A percentile compares a stretch with the other conserved stretches of the same genome.
phyloP scores from a whole-genome alignment of 1,139 yeast species.

The Blastobotrys buckinghamii region DNA sequence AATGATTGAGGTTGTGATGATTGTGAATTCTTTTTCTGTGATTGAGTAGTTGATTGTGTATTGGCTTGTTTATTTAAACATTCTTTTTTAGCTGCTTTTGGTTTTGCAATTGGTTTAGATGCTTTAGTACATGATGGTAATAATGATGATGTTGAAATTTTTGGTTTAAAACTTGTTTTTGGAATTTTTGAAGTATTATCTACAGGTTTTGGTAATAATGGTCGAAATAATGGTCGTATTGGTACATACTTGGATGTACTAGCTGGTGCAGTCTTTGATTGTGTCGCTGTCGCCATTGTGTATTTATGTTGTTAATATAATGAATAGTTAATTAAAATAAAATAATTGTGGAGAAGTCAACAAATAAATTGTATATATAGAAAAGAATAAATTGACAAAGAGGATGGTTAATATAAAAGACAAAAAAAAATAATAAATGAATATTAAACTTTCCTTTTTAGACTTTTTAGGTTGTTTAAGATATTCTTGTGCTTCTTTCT shows the following conservation, averaged over 20 bases:
- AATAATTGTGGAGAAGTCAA: background rate
- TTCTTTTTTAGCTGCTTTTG: background rate
- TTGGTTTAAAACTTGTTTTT: background rate
- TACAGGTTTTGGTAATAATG: slow-evolving; percentile 33
- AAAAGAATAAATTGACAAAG: too few species aligned
- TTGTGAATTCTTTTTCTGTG: background rate
- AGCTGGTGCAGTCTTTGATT: background rate
- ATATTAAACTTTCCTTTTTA: background rate
- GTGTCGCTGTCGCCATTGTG: slow-evolving; percentile 1
- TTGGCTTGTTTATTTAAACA: background rate
- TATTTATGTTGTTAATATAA: background rate
- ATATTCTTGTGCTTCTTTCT: too few species aligned
- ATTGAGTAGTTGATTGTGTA: background rate
- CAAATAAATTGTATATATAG: background rate
- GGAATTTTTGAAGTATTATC: background rate
- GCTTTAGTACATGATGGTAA: background rate
- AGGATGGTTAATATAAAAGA: background rate
- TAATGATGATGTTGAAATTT: background rate
- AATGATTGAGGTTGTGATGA: background rate
- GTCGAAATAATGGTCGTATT: slow-evolving; percentile 34
- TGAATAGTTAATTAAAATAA: background rate
- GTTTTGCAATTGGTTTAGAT: background rate
- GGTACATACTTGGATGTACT: slow-evolving; percentile 25
- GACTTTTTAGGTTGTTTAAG: background rate
- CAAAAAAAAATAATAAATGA: background rate